phyloP scores from a whole-genome alignment of 2,329 filamentous ascomycete genomes.

The Simplicillium sp. region DNA sequence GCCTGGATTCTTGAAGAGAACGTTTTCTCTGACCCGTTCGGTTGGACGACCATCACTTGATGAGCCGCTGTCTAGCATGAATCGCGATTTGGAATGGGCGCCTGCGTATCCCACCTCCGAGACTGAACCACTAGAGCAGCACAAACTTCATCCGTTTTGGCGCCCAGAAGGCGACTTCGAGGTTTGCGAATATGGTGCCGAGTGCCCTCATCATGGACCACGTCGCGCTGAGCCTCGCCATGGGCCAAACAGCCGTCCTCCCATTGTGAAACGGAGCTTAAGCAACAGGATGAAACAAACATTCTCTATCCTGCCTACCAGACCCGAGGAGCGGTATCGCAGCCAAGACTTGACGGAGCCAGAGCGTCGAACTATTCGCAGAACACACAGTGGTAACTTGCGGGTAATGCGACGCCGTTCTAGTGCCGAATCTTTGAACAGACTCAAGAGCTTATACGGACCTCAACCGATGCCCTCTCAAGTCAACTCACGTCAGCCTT shows the following conservation, averaged over 20 bases:
- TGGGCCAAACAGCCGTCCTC: conserved; percentile 30
- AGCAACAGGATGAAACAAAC: conserved; percentile 47
- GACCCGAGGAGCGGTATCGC: conserved; percentile 24
- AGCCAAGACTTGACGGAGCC: conserved; percentile 22
- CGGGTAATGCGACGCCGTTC: conserved; percentile 45
- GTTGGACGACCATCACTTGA: conserved; percentile 20
- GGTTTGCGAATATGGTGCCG: conserved; percentile 17
- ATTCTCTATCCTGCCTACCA: conserved; percentile 50
- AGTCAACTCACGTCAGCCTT: background rate
- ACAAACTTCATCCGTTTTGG: conserved; percentile 53
- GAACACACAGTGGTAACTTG: conserved; percentile 50
- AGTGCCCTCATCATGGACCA: conserved; percentile 22
- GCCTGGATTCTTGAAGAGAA: conserved; percentile 36
- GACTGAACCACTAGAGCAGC: conserved; percentile 39
- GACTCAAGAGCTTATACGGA: conserved; percentile 25
- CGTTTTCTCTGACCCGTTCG: conserved; percentile 42
- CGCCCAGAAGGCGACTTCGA: conserved; percentile 34
- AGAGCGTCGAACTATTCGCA: conserved; percentile 48
- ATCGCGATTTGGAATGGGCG: conserved; percentile 16
- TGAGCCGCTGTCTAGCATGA: conserved; percentile 14
- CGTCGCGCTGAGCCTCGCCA: conserved; percentile 6
- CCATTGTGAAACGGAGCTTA: conserved; percentile 34
- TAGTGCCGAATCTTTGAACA: conserved; percentile 34
- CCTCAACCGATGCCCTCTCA: conserved; percentile 4
- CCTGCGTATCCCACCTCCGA: conserved; percentile 30